A percentile compares a stretch with the other conserved stretches of the same genome.
Evolutionary conservation across 257 asterid genomes (phyloP).

Genomic region (Knoxia roxburghii): DNA sequence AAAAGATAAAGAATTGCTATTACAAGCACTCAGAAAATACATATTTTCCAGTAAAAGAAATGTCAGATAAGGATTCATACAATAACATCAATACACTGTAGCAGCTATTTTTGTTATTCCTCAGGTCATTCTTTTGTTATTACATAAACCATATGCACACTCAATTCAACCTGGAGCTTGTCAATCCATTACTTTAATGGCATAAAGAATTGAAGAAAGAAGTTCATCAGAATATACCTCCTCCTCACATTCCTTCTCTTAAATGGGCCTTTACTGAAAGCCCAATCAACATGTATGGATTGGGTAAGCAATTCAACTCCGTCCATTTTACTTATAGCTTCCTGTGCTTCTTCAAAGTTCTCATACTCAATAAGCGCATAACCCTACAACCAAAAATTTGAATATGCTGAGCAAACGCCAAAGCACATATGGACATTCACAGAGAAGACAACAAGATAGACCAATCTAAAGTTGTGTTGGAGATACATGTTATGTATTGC

Average conservation of each 20-base stretch:
- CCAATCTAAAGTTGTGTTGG: neutral
- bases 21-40: neutral
- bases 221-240: constrained; percentile 43
- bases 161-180: neutral
- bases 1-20: neutral
- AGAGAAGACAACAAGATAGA: neutral
- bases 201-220: constrained; percentile 7
- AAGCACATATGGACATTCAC: neutral
- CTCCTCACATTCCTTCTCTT: constrained; percentile 73
- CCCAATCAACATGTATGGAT: constrained; percentile 79
- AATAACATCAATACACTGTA: neutral
- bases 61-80: neutral
- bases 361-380: constrained; percentile 77
- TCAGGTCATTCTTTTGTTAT: neutral
- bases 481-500: neutral
- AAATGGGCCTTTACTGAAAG: constrained; percentile 94
- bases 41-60: neutral
- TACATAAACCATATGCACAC: neutral
- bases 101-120: neutral
- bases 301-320: constrained; percentile 67
- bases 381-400: constrained; percentile 34
- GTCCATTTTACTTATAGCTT: constrained; percentile 65
- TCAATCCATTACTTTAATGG: neutral
- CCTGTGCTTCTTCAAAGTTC: constrained; percentile 73
- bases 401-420: neutral